phyloP scores from a whole-genome alignment of 768 basidiomycete genomes.

The Phaffia tasmanica region DNA sequence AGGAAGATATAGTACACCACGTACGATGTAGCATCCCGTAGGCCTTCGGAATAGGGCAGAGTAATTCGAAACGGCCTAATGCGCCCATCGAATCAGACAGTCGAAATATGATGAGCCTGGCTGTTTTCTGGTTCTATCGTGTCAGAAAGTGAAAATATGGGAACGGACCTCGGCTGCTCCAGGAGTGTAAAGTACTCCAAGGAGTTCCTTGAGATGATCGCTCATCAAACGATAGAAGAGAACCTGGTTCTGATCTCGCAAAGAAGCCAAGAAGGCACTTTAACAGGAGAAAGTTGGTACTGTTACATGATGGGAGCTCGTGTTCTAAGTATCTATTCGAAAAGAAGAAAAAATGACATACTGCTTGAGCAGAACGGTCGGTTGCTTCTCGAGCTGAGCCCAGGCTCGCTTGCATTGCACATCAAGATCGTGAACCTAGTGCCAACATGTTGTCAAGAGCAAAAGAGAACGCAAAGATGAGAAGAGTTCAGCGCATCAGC shows the following conservation, averaged over 20 bases:
- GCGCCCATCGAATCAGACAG: neutral
- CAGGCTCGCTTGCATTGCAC: conserved; percentile 62
- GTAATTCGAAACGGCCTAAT: conserved; percentile 47
- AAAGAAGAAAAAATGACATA: neutral
- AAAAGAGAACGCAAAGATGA: neutral
- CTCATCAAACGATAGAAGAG: conserved; percentile 61
- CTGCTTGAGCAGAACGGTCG: conserved; percentile 27
- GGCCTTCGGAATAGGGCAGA: conserved; percentile 68
- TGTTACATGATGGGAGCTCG: conserved; percentile 23
- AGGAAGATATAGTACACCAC: neutral
- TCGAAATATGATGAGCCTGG: neutral
- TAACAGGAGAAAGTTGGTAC: neutral
- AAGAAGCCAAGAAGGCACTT: conserved; percentile 29
- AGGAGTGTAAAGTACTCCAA: conserved; percentile 58
- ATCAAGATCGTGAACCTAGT: conserved; percentile 24
- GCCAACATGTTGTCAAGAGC: neutral
- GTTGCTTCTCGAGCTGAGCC: conserved; percentile 44
- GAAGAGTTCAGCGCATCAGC: neutral
- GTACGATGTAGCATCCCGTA: conserved; percentile 49
- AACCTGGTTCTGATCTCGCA: conserved; percentile 67
- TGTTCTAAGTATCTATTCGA: conserved; percentile 6
- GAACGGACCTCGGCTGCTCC: conserved; percentile 48
- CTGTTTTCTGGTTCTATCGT: neutral
- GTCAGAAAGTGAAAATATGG: conserved; percentile 5
- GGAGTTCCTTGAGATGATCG: conserved; percentile 53